Percentiles rank a stretch among this genome's conserved stretches.
phyloP scores from a whole-genome alignment of 2,329 filamentous ascomycete genomes.

The Cladorrhinum sp. region DNA sequence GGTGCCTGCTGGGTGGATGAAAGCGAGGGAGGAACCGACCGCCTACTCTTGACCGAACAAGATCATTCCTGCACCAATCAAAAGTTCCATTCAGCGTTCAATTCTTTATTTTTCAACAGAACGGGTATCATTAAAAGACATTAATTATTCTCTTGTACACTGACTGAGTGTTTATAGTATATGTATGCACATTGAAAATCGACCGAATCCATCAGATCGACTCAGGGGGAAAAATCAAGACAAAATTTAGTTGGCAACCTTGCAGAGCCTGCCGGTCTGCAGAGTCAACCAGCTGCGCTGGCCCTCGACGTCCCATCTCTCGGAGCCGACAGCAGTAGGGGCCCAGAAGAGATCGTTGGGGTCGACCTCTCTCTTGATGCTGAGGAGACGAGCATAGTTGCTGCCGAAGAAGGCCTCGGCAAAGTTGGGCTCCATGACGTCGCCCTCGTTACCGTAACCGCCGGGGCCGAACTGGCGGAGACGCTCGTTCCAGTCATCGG shows the following conservation, averaged over 20 bases:
- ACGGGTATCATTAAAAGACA: too few relatives aligned
- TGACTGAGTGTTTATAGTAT: not conserved
- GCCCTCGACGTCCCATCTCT: conserved; percentile 21
- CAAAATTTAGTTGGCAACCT: conserved; percentile 13
- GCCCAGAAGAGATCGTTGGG: conserved; percentile 25
- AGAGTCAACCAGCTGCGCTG: conserved; percentile 21
- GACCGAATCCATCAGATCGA: not conserved
- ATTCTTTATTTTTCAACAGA: too few relatives aligned
- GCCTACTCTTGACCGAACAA: too few relatives aligned
- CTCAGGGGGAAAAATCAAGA: not conserved
- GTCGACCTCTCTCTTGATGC: conserved; percentile 24
- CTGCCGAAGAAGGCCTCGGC: conserved; percentile 21
- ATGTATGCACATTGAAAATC: not conserved
- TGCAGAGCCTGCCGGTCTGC: conserved; percentile 25
- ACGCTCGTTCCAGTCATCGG: conserved; percentile 32
- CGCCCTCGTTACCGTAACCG: conserved; percentile 24
- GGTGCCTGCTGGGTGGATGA: too few relatives aligned
- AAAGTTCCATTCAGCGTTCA: too few relatives aligned
- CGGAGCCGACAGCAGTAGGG: conserved; percentile 22
- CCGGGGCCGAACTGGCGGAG: conserved; percentile 19
- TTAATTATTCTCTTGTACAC: not conserved
- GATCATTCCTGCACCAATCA: too few relatives aligned
- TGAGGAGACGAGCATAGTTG: conserved; percentile 22
- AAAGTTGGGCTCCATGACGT: conserved; percentile 25
- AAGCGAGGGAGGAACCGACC: too few relatives aligned